Percentiles rank a stretch among this genome's conserved stretches.
Evolutionary conservation across 2,329 filamentous ascomycete species (phyloP).

Genomic region (Aureobasidium melanogenum): DNA sequence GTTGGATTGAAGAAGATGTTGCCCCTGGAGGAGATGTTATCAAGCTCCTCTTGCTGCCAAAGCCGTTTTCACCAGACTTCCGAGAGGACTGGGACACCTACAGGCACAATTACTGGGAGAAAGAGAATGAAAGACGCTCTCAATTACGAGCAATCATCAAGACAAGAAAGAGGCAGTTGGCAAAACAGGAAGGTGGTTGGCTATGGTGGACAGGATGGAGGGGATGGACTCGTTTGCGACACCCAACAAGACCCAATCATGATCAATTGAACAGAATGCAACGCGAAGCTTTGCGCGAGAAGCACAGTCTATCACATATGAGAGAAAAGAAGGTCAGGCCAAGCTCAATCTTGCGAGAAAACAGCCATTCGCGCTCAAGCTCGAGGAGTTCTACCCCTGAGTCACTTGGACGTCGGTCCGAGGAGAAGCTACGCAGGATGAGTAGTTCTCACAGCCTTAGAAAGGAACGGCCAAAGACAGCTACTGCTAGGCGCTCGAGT

Average conservation of each 20-base stretch:
- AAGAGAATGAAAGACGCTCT: slow-evolving; percentile 81
- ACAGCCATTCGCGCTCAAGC: slow-evolving; percentile 17
- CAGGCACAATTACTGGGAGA: slow-evolving; percentile 90
- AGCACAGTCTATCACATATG: slow-evolving; percentile 21
- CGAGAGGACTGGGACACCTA: slow-evolving; percentile 96
- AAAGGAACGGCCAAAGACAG: slow-evolving; percentile 7
- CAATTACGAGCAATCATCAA: slow-evolving; percentile 62
- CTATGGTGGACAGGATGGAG: slow-evolving; percentile 81
- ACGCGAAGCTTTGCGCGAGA: slow-evolving; percentile 11
- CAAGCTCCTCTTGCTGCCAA: slow-evolving; percentile 81
- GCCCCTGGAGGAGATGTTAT: slow-evolving; percentile 85
- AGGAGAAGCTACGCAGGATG: neutral
- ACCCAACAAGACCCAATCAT: neutral
- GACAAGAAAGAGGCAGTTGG: slow-evolving; percentile 57
- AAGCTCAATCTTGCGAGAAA: slow-evolving; percentile 10
- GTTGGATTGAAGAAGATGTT: slow-evolving; percentile 74
- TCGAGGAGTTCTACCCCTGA: slow-evolving; percentile 28
- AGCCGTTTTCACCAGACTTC: slow-evolving; percentile 90
- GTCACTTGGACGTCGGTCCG: slow-evolving; percentile 15
- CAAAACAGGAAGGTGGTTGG: slow-evolving; percentile 63
- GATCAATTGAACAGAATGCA: slow-evolving; percentile 3
- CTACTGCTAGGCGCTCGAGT: neutral
- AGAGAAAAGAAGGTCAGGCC: slow-evolving; percentile 22
- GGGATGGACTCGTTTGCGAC: slow-evolving; percentile 34
- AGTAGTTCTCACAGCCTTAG: slow-evolving; percentile 11